phyloP scores from a whole-genome alignment of 176 grass and related monocot species.

The Poa annua region DNA sequence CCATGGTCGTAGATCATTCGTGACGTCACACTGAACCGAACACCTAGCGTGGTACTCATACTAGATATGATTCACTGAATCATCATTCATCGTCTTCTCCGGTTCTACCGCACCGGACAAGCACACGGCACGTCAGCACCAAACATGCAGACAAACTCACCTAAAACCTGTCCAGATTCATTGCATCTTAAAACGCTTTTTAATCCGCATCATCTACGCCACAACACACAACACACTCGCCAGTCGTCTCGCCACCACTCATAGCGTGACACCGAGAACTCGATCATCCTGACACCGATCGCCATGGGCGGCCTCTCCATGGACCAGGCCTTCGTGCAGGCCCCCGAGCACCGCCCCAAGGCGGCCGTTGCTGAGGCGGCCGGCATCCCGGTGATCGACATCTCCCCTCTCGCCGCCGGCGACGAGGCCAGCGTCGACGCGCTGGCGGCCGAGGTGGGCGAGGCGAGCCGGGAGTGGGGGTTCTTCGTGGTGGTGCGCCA shows the following conservation, averaged over 20 bases:
- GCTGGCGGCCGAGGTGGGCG: slow-evolving; percentile 60
- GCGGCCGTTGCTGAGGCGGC: slow-evolving; percentile 45
- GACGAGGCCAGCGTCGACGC: slow-evolving; percentile 1
- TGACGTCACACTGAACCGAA: not conserved
- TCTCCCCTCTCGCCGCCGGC: slow-evolving; percentile 46
- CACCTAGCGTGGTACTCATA: not conserved
- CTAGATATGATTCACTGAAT: not conserved
- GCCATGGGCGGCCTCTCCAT: slow-evolving; percentile 56
- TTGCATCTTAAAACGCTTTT: slow-evolving; percentile 17
- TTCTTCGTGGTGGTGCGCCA: slow-evolving; percentile 91
- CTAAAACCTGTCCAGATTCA: slow-evolving; percentile 50
- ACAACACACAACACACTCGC: not conserved
- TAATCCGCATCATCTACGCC: not conserved
- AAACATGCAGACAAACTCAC: not conserved
- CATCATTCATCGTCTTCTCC: not conserved
- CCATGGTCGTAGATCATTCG: not conserved
- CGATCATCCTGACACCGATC: not conserved
- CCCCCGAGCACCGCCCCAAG: slow-evolving; percentile 73
- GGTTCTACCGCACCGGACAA: not conserved
- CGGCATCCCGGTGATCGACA: slow-evolving; percentile 75
- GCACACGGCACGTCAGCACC: not conserved
- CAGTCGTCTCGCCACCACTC: not conserved
- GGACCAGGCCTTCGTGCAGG: slow-evolving; percentile 79
- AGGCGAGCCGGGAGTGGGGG: slow-evolving; percentile 76
- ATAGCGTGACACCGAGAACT: not conserved